These are phyloP conservation scores for Aspergillus niger DNA, from an alignment of 2,329 filamentous ascomycete species.

Conservation along the genomic window DNA sequence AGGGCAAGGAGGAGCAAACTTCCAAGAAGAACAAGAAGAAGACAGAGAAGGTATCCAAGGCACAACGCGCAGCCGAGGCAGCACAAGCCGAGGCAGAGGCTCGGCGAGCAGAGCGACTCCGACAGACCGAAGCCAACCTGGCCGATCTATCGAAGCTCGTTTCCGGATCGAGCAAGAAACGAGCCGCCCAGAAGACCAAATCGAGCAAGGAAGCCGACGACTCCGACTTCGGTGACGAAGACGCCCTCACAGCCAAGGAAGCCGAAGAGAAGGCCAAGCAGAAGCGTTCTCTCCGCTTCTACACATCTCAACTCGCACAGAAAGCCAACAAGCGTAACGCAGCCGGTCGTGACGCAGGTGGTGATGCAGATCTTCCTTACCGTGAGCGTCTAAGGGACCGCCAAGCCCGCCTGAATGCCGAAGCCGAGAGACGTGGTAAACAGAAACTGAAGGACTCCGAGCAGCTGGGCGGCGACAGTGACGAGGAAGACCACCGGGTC, in stretches of 20 bases:
- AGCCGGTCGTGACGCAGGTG: constrained; percentile 64
- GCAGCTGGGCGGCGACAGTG: constrained; percentile 70
- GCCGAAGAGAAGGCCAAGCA: constrained; percentile 83
- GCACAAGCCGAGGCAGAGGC: constrained; percentile 58
- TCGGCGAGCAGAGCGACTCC: constrained; percentile 55
- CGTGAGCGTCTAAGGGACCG: constrained; percentile 85
- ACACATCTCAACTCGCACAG: constrained; percentile 95
- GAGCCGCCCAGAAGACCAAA: constrained; percentile 41
- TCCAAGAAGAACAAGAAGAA: constrained; percentile 46
- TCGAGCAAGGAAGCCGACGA: constrained; percentile 54
- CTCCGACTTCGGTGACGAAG: constrained; percentile 94
- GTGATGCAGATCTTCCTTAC: constrained; percentile 68
- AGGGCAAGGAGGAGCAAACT: constrained; percentile 40
- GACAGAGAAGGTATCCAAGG: constrained; percentile 48
- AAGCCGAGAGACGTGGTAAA: constrained; percentile 80
- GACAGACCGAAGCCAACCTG: constrained; percentile 68
- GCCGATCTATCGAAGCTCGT: constrained; percentile 68
- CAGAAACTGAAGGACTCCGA: constrained; percentile 63
- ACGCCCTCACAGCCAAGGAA: constrained; percentile 72
- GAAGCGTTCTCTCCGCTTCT: constrained; percentile 94
- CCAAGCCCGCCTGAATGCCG: constrained; percentile 81
- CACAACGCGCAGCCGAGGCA: constrained; percentile 53
- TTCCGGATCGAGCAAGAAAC: constrained; percentile 50
- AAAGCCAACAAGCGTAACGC: constrained; percentile 78
- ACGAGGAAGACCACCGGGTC: constrained; percentile 62